Base-by-base conservation (phyloP, 73 alveolate species). In the Paramecium primaurelia region DNA sequence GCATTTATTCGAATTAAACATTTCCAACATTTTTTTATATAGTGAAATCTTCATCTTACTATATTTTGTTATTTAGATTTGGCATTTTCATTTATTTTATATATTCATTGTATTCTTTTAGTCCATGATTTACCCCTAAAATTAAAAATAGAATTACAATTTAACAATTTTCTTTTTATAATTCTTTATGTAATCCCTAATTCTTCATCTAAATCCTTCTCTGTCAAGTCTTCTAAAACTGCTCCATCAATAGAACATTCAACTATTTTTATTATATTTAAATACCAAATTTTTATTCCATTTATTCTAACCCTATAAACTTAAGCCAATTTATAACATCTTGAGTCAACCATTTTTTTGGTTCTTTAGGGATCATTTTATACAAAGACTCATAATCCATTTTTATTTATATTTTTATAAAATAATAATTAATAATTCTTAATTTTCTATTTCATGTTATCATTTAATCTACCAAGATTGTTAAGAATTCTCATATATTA, bases 371-470 rank as follows among this genome's bases (percentile, higher is more conserved):
- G 14, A 80, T 25, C 8, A 80, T 3, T 80, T 80, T 80, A 80
- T 44, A 80, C 3, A 80, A 42, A 44, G 91, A 80, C 44, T 80
- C 91, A 80, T 80, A 80, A 80, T 80, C 91, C 91, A 80, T 54
- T 54, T 73, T 73, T 34, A 30, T 73, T 36, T 1, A 37, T 73
- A 30, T 36, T 73, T 73, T 14, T 25, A 64, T 64, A 32, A 64
- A 22, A 64, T 64, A 64, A 64, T 54, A 54, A 54, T 34, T 54
- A 4, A 18, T 54, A 16, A 18, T 54, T 4, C 69, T 54, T 54
- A 4, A 54, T 54, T 54, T 18, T 18, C 20, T 54, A 16, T 54
- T 18, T 18, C 20, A 18, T 4, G 34, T 18, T 54, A 11, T n/a
- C 20, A 4, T 14, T 16, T 3, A 49, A 49, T 49, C 59, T 16